Conservation (phyloP, 495 filamentous ascomycete genomes). For the Hypoxylon intermedium region DNA sequence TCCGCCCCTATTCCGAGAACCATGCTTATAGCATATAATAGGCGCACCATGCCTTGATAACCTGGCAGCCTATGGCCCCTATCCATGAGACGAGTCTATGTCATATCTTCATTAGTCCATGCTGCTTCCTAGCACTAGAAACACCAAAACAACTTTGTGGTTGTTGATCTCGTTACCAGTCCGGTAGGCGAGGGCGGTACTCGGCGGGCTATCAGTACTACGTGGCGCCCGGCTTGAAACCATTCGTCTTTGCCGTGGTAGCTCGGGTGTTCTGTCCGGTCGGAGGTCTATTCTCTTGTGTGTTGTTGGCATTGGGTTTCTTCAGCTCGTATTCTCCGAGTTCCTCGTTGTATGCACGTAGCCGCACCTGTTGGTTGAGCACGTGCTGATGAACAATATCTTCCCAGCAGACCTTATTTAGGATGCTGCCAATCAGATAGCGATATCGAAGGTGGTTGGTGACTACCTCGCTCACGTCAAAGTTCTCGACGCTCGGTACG, state of each 20-base stretch:
- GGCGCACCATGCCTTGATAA: background rate
- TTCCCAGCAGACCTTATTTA: conserved; percentile 63
- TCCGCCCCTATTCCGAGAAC: background rate
- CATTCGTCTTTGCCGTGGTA: background rate
- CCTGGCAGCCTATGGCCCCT: background rate
- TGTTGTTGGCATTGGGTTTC: conserved; percentile 6
- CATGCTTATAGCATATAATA: conserved; percentile 20
- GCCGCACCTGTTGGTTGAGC: conserved; percentile 46
- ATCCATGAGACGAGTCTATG: background rate
- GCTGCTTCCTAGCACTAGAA: background rate
- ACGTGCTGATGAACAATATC: conserved; percentile 58
- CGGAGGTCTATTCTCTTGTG: too few relatives aligned
- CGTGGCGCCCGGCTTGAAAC: conserved; percentile 11
- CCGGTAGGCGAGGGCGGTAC: background rate
- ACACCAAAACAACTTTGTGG: background rate
- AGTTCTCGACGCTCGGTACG: conserved; percentile 63
- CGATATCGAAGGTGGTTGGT: conserved; percentile 63
- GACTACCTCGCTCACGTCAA: conserved; percentile 62
- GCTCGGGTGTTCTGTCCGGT: background rate
- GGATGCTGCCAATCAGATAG: conserved; percentile 59
- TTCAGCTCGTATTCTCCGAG: conserved; percentile 31
- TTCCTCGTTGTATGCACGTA: conserved; percentile 25
- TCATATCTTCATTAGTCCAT: background rate
- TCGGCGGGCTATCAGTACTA: conserved; percentile 1
- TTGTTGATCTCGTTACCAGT: background rate